Evolutionary conservation across 1,284 basidiomycete species (phyloP).

Genomic region (Fomitopsis schrenkii): DNA sequence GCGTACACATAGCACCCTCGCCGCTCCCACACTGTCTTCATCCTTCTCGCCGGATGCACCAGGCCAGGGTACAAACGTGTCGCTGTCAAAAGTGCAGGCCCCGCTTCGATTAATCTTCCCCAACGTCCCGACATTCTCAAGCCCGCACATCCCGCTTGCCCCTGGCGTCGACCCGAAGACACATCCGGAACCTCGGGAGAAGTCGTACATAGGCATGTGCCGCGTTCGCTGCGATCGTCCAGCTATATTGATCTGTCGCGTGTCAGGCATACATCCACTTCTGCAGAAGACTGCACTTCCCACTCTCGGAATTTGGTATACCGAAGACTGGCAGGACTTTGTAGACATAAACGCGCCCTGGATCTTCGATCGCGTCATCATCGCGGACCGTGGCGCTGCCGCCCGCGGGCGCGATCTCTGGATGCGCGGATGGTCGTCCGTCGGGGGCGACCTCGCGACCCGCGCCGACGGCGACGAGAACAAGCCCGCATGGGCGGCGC

Average conservation of each 20-base stretch:
- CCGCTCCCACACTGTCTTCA: conserved; percentile 26
- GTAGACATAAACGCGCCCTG: conserved; percentile 63
- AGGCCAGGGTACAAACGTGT: background rate
- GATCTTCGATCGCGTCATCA: conserved; percentile 69
- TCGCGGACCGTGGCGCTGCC: conserved; percentile 73
- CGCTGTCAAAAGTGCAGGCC: conserved; percentile 43
- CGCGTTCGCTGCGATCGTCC: background rate
- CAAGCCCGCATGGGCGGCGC: conserved; percentile 45
- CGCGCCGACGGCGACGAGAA: conserved; percentile 14
- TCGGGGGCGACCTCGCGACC: conserved; percentile 18
- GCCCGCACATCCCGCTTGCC: conserved; percentile 30
- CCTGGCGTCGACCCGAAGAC: conserved; percentile 19
- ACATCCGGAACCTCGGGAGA: conserved; percentile 24
- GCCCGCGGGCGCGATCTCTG: conserved; percentile 36
- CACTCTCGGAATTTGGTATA: conserved; percentile 59
- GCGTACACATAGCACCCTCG: conserved; percentile 72
- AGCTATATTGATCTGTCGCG: conserved; percentile 19
- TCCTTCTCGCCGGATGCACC: conserved; percentile 20
- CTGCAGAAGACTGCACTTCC: conserved; percentile 71
- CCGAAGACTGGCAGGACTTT: conserved; percentile 76
- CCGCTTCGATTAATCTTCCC: conserved; percentile 75
- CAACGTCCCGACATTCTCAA: conserved; percentile 53
- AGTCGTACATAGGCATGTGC: conserved; percentile 22
- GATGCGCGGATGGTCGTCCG: conserved; percentile 20
- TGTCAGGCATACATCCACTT: conserved; percentile 56